Evolutionary conservation across 768 basidiomycete species (phyloP), one percentile per base, ranked within the genome.

Genomic region (Psilocybe cubensis): DNA sequence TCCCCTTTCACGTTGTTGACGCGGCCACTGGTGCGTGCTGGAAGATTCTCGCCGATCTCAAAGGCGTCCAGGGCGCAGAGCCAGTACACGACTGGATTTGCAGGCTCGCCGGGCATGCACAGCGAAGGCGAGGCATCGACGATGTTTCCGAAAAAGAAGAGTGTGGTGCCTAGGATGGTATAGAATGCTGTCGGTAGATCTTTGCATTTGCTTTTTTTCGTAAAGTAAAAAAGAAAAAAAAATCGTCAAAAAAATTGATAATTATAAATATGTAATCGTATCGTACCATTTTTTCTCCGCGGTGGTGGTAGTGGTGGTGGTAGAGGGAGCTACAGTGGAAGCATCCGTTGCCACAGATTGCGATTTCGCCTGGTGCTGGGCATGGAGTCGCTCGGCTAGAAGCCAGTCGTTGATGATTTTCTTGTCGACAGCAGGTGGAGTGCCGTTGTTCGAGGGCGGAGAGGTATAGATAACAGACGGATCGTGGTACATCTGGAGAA

Each of bases 61-160:
- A 90, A 87, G 6, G 87, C 84, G 64, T 88, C 87, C 52, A 91
- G 75, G 1, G 88, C 85, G n/a, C 83, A 79, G 33, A 86, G 77
- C 83, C 85, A 89, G 67, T 87, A 89, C 0, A 81, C 76, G 3
- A 76, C 73, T 11, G 84, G 75, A 2, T 65, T 71, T 12, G 65
- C 63, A 8, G 86, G 87, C 61, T 90, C 87, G 35, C 82, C 86
- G 3, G 76, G 68, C 10, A 83, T 70, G 1, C 80, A 82, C 12
- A 85, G 72, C 1, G 77, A 67, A 1, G 83, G 70, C 43, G 84
- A 76, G 57, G 80, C 79, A 4, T 79, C 79, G 52, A 90, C 78
- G 54, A 86, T 70, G 61, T 80, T 85, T 45, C 86, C 88, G 58
- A 88, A 83, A 56, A 85, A 74, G 67, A 85, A 87, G 33, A 91